These are phyloP conservation scores for Pythium pectinolyticum DNA, from an alignment of 352 stramenopile species.

Conservation along the genomic window DNA sequence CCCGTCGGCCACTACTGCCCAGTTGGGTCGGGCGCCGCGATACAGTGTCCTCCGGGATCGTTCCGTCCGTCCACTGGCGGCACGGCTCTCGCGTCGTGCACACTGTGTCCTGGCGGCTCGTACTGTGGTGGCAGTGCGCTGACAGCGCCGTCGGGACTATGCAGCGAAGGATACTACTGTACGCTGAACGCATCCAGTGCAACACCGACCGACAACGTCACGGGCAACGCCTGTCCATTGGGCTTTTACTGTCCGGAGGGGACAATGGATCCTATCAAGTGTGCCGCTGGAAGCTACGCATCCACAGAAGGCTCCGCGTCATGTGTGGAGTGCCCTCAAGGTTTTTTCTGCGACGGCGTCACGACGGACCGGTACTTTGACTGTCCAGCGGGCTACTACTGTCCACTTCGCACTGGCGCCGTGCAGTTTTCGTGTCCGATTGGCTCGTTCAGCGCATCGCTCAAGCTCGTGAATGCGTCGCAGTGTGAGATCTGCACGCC, in stretches of 20 bases:
- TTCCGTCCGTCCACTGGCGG: constrained; percentile 52
- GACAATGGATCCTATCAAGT: constrained; percentile 47
- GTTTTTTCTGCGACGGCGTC: constrained; percentile 65
- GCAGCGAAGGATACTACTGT: constrained; percentile 86
- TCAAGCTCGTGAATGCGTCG: constrained; percentile 35
- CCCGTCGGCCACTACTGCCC: constrained; percentile 77
- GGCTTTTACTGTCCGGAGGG: constrained; percentile 64
- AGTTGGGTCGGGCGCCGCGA: constrained; percentile 42
- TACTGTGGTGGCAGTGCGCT: constrained; percentile 54
- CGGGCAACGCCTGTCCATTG: constrained; percentile 47
- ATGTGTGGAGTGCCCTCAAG: constrained; percentile 54
- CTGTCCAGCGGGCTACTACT: constrained; percentile 52
- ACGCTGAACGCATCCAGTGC: constrained; percentile 38
- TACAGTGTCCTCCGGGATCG: constrained; percentile 63
- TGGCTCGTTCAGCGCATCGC: constrained; percentile 61
- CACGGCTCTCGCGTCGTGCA: constrained; percentile 60
- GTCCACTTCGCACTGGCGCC: constrained; percentile 41
- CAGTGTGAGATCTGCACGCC: constrained; percentile 45
- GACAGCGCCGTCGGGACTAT: constrained; percentile 52
- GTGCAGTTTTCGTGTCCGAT: constrained; percentile 53
- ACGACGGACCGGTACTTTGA: constrained; percentile 41
- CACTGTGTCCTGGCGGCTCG: constrained; percentile 56
- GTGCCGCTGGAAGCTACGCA: constrained; percentile 44
- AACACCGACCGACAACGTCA: constrained; percentile 48
- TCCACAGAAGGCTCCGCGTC: constrained; percentile 24